Percentiles rank a stretch among this genome's conserved stretches.
Conservation (phyloP, 2,329 filamentous ascomycete species). For the Thielaviopsis ethacetica region DNA sequence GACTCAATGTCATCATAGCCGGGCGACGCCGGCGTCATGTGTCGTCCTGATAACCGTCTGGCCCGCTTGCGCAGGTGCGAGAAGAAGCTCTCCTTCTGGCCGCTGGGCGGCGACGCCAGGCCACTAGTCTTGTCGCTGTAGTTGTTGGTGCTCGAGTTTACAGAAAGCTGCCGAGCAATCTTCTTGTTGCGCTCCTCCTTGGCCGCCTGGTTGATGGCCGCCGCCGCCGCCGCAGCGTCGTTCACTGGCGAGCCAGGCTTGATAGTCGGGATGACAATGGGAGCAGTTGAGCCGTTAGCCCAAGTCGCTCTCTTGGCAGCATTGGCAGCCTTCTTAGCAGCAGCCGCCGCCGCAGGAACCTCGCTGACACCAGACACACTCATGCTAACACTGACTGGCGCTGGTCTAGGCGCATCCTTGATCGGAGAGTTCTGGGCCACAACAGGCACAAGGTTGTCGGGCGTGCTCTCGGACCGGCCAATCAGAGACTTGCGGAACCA, state of each 20-base stretch:
- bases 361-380: slow-evolving; percentile 25
- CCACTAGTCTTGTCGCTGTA: slow-evolving; percentile 66
- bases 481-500: slow-evolving; percentile 97
- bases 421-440: slow-evolving; percentile 5
- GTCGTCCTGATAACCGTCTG: slow-evolving; percentile 76
- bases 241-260: slow-evolving; percentile 76
- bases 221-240: slow-evolving; percentile 41
- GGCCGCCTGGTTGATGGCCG: slow-evolving; percentile 77
- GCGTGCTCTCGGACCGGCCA: slow-evolving; percentile 48
- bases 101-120: slow-evolving; percentile 58
- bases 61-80: slow-evolving; percentile 91
- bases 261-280: slow-evolving; percentile 91
- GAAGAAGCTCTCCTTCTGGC: slow-evolving; percentile 92
- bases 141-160: slow-evolving; percentile 83
- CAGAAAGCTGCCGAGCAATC: slow-evolving; percentile 83
- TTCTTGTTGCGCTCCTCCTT: slow-evolving; percentile 54
- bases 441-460: background rate
- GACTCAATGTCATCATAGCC: slow-evolving; percentile 77
- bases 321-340: slow-evolving; percentile 19
- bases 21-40: slow-evolving; percentile 66
- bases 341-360: slow-evolving; percentile 24
- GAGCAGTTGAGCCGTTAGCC: slow-evolving; percentile 70
- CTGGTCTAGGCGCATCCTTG: slow-evolving; percentile 33
- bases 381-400: slow-evolving; percentile 21
- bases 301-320: slow-evolving; percentile 79